Conservation (phyloP, 2,329 filamentous ascomycete genomes). For the Botryotinia narcissicola region DNA sequence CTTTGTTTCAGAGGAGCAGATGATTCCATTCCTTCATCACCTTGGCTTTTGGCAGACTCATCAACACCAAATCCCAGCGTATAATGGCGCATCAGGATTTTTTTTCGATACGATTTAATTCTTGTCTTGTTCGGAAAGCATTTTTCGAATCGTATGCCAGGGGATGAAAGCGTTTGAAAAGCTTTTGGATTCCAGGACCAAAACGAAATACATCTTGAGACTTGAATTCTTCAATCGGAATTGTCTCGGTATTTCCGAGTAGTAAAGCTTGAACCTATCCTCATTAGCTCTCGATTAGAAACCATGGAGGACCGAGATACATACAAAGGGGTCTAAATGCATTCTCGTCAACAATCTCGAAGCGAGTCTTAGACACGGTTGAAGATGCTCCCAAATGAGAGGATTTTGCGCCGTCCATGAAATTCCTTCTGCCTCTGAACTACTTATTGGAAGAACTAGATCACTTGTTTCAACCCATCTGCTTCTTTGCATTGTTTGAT, state of each 20-base stretch:
- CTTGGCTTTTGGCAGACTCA: background rate
- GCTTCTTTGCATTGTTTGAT: background rate
- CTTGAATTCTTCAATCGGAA: background rate
- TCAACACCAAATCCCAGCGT: background rate
- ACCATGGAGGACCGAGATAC: background rate
- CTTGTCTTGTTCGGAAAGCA: background rate
- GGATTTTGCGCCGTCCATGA: background rate
- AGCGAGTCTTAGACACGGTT: background rate
- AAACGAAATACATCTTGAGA: background rate
- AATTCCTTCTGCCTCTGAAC: background rate
- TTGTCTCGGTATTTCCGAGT: background rate
- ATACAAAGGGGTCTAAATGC: background rate
- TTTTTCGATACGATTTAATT: background rate
- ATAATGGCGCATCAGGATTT: background rate
- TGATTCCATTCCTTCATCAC: background rate
- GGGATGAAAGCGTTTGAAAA: background rate
- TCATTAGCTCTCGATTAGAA: background rate
- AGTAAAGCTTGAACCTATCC: background rate
- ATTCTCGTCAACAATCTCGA: background rate
- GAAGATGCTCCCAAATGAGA: background rate
- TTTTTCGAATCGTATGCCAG: background rate
- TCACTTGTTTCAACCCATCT: background rate
- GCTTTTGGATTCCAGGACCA: background rate
- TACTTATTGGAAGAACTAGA: background rate
- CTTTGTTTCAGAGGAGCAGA: background rate